Conservation (phyloP, 2,329 filamentous ascomycete species). For the Trichophyton rubrum region DNA sequence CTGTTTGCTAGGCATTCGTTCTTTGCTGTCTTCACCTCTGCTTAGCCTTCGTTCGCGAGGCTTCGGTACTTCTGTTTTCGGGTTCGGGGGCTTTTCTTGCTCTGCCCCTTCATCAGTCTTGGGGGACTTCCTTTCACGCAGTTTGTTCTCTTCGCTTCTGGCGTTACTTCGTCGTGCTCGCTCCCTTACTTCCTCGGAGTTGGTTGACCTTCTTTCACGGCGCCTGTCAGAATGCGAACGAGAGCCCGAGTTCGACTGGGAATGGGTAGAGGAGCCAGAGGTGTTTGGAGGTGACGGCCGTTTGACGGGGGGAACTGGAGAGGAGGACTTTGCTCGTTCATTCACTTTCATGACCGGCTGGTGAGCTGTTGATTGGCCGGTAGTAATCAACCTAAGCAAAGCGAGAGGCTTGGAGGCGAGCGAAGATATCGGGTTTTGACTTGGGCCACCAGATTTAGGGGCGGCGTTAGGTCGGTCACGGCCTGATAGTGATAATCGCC, state of each 20-base stretch:
- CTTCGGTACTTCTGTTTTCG: neutral
- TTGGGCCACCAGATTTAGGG: conserved; percentile 13
- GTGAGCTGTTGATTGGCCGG: conserved; percentile 30
- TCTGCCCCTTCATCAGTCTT: neutral
- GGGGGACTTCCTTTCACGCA: neutral
- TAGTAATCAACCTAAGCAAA: conserved; percentile 23
- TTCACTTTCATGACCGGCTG: conserved; percentile 30
- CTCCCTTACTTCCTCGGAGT: neutral
- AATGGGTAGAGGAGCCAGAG: conserved; percentile 21
- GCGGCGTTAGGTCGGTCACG: conserved; percentile 12
- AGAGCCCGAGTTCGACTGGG: conserved; percentile 17
- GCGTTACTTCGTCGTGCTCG: neutral
- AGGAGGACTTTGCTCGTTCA: conserved; percentile 16
- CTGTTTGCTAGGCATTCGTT: neutral
- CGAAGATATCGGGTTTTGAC: conserved; percentile 18
- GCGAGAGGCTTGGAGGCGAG: conserved; percentile 14
- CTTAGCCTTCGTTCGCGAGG: neutral
- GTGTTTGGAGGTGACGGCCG: conserved; percentile 19
- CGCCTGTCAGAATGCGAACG: neutral
- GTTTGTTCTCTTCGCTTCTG: neutral
- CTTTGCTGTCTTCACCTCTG: neutral
- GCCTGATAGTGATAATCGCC: conserved; percentile 5
- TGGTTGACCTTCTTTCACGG: neutral
- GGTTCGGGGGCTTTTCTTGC: neutral
- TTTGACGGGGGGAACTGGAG: neutral